Base-by-base conservation (phyloP, 1,284 basidiomycete genomes). In the Sutorius eximius region DNA sequence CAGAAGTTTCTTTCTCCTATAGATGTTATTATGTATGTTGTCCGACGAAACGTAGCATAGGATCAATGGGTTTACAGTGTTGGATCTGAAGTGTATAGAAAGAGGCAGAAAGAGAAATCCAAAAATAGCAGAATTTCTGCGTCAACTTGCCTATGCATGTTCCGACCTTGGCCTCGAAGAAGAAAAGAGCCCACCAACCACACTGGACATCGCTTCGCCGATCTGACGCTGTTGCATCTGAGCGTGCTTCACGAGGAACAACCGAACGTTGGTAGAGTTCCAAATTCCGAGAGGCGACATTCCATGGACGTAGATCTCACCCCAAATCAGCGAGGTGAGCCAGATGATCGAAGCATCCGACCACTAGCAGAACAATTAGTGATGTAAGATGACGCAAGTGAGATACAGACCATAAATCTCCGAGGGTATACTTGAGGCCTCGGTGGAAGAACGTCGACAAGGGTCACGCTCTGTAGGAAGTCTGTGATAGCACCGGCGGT, bases 291-390 rank as follows among this genome's bases (percentile, higher is more conserved):
- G 75, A 5, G 87, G 87, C 2, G 86, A 84, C 81, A 94, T 87
- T 9, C 86, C 87, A 38, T 86, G 86, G n/a, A 97, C 88, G 67
- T 95, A 97, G 22, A 95, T 83, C 67, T 95, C 92, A 42, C 94
- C 94, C 93, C 94, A 97, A 34, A 95, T 85, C 49, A 96, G 73
- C 0, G 89, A 92, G 10, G 92, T 91, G 45, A 95, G 78, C 94
- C 94, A 96, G 12, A 95, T 82, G 52, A 88, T 80, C 5, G 91
- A 93, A 4, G 91, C 87, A 59, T 93, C 87, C 5, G 92, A 89
- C 93, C 93, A 96, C 90, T 93, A 55, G 13, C 40, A 33, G 29
- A 48, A 30, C 32, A 42, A 32, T 56, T 34, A 60, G 61, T 54
- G 15, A 37, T 12, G 36, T 22, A 43, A 48, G 10, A 12, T 29